A percentile compares a stretch with the other conserved stretches of the same genome.
Evolutionary conservation across 768 basidiomycete genomes (phyloP).

Genomic region (Lactarius vividus): DNA sequence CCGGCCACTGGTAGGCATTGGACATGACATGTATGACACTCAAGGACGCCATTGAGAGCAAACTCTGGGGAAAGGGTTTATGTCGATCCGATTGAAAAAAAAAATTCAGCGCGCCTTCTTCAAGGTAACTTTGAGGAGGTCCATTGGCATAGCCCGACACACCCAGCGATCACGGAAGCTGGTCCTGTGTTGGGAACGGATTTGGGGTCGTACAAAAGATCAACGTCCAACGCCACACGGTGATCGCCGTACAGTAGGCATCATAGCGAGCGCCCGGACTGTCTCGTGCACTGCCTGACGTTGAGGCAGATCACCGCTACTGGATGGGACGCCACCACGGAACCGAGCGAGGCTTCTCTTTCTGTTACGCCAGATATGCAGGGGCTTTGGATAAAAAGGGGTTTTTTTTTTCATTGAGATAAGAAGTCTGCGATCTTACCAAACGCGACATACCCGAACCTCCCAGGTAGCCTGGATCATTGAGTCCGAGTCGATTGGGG

Average conservation of each 20-base stretch:
- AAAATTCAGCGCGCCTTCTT: too few species aligned
- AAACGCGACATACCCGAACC: slow-evolving; percentile 27
- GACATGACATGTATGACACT: too few species aligned
- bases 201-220: too few species aligned
- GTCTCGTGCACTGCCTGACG: slow-evolving; percentile 34
- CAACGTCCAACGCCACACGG: slow-evolving; percentile 33
- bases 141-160: background rate
- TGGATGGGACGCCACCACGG: slow-evolving; percentile 34
- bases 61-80: background rate
- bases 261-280: slow-evolving; percentile 33
- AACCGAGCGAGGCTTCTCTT: slow-evolving; percentile 30
- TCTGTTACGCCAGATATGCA: slow-evolving; percentile 35
- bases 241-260: slow-evolving; percentile 30
- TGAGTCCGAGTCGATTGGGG: slow-evolving; percentile 26
- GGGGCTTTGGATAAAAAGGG: slow-evolving; percentile 27
- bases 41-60: background rate
- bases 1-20: background rate
- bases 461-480: background rate
- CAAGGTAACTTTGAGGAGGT: background rate
- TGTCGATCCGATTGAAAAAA: too few species aligned
- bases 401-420: too few species aligned
- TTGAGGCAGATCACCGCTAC: slow-evolving; percentile 33
- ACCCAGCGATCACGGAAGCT: background rate
- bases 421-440: slow-evolving; percentile 31
- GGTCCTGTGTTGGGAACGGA: slow-evolving; percentile 9